phyloP scores from a whole-genome alignment of 805 yeast genomes.

The Sungouiozyma ichnusensis region DNA sequence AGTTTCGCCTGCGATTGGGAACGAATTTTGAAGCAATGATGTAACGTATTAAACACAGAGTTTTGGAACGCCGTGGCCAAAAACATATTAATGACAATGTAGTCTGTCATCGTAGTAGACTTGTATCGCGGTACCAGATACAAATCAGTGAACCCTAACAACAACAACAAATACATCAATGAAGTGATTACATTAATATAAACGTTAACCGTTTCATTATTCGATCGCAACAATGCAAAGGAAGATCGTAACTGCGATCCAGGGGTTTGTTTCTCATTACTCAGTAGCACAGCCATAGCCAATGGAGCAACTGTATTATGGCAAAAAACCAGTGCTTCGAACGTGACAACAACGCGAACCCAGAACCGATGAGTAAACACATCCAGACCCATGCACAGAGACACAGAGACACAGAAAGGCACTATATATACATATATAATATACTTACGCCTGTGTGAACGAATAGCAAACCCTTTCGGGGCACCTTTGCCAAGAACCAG shows the following conservation, averaged over 20 bases:
- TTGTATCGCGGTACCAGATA: conserved; percentile 16
- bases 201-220: conserved; percentile 5
- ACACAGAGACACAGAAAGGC: too few relatives aligned
- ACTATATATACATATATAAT: too few relatives aligned
- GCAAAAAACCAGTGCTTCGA: too few relatives aligned
- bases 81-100: conserved; percentile 39
- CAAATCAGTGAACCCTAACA: conserved; percentile 18
- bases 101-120: conserved; percentile 32
- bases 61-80: conserved; percentile 45
- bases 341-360: too few relatives aligned
- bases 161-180: conserved; percentile 5
- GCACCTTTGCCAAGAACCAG: too few relatives aligned
- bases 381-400: too few relatives aligned
- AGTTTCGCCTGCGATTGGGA: conserved; percentile 38
- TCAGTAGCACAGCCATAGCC: too few relatives aligned
- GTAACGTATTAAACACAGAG: conserved; percentile 46
- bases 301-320: too few relatives aligned
- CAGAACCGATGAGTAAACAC: too few relatives aligned
- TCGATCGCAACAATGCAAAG: background rate
- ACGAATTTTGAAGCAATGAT: conserved; percentile 54
- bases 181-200: conserved; percentile 1
- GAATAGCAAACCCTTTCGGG: too few relatives aligned
- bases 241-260: background rate
- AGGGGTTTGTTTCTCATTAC: background rate
- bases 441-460: too few relatives aligned